Percentiles rank a stretch among this genome's conserved stretches.
phyloP scores from a whole-genome alignment of 1,284 basidiomycete species.

The Stygiomarasmius scandens region DNA sequence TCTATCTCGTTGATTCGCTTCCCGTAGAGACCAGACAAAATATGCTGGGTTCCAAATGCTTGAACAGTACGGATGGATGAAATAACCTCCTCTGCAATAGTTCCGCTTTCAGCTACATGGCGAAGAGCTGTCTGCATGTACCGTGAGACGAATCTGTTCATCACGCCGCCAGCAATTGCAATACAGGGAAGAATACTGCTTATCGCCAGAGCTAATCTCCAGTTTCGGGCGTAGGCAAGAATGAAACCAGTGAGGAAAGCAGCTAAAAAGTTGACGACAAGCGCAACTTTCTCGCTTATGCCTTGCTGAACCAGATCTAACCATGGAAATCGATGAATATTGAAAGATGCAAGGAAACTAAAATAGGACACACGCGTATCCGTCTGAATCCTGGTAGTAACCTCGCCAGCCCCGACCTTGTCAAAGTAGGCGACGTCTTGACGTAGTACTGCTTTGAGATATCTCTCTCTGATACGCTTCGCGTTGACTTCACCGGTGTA shows the following conservation, averaged over 20 bases:
- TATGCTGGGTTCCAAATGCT: constrained; percentile 85
- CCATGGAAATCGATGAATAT: neutral
- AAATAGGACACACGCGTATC: constrained; percentile 68
- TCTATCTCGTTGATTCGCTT: constrained; percentile 58
- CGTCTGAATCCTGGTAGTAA: constrained; percentile 93
- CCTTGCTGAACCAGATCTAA: constrained; percentile 86
- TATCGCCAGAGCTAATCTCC: constrained; percentile 87
- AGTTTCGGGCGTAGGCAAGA: constrained; percentile 70
- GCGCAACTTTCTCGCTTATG: constrained; percentile 84
- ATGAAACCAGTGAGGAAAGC: constrained; percentile 82
- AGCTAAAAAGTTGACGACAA: constrained; percentile 62
- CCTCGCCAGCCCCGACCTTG: constrained; percentile 90
- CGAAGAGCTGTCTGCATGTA: constrained; percentile 73
- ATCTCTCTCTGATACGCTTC: constrained; percentile 70
- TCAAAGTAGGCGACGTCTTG: constrained; percentile 94
- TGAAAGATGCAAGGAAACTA: neutral
- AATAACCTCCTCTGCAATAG: constrained; percentile 93
- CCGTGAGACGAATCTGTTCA: constrained; percentile 77
- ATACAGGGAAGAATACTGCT: constrained; percentile 91
- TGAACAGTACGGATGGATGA: constrained; percentile 88
- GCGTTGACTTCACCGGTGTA: constrained; percentile 91
- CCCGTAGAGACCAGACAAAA: constrained; percentile 77
- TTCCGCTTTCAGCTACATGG: constrained; percentile 82
- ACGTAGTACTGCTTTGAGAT: constrained; percentile 76
- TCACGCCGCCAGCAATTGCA: constrained; percentile 72